Percentiles rank a stretch among this genome's conserved stretches.
Evolutionary conservation across 805 yeast species (phyloP).

Genomic region (Ogataea populi-albae): DNA sequence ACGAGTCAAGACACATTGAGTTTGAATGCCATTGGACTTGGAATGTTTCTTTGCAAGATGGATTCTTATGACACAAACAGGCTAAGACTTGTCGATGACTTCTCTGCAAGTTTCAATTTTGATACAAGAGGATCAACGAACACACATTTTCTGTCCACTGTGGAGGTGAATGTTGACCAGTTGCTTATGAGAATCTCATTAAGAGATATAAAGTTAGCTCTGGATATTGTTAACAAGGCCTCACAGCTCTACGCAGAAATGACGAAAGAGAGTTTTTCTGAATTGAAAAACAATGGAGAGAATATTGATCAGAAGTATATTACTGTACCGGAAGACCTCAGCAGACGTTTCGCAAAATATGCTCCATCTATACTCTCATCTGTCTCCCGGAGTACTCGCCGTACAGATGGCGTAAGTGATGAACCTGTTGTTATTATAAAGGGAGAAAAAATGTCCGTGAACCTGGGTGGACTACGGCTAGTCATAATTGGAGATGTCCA

Average conservation of each 20-base stretch:
- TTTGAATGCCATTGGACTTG: conserved; percentile 71
- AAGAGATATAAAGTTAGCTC: conserved; percentile 80
- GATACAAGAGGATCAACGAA: conserved; percentile 68
- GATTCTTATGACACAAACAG: conserved; percentile 56
- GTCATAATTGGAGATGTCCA: conserved; percentile 89
- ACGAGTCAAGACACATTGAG: conserved; percentile 67
- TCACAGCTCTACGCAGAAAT: conserved; percentile 43
- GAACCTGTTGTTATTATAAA: conserved; percentile 46
- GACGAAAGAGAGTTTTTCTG: conserved; percentile 14
- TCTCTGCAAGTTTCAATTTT: conserved; percentile 69
- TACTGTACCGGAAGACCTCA: conserved; percentile 61
- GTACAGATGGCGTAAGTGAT: conserved; percentile 6
- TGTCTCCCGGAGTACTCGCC: conserved; percentile 36
- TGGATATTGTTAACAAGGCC: conserved; percentile 70
- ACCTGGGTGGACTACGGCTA: conserved; percentile 71
- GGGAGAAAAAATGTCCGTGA: conserved; percentile 66
- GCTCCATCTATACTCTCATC: conserved; percentile 66
- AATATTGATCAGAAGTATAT: conserved; percentile 26
- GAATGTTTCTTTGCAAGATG: conserved; percentile 84
- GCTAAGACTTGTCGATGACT: conserved; percentile 82
- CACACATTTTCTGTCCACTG: conserved; percentile 55
- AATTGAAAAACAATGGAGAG: conserved; percentile 2
- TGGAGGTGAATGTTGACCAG: conserved; percentile 76
- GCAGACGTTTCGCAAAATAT: conserved; percentile 55
- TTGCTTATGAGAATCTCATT: conserved; percentile 76